A percentile compares a stretch with the other conserved stretches of the same genome.
These are phyloP conservation scores for Leishmania arabica DNA, from an alignment of 208 protist genomes.

Conservation along the genomic window DNA sequence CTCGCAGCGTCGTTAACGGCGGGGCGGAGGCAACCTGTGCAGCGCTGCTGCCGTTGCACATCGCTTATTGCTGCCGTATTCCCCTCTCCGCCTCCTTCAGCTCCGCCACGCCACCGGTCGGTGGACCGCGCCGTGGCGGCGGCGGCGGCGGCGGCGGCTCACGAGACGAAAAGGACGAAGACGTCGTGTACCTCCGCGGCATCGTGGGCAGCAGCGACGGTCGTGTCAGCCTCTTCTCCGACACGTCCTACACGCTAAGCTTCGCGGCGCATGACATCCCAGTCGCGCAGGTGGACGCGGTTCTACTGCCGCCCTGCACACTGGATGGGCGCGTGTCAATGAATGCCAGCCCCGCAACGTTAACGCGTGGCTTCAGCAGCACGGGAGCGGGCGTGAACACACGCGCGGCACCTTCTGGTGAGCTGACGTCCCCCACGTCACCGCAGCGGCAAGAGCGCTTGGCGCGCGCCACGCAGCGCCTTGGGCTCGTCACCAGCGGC, in stretches of 20 bases:
- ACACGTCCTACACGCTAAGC: slow-evolving; percentile 64
- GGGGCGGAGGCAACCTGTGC: slow-evolving; percentile 43
- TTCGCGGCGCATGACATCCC: slow-evolving; percentile 74
- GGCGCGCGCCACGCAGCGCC: slow-evolving; percentile 34
- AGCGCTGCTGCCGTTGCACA: slow-evolving; percentile 57
- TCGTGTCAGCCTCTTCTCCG: slow-evolving; percentile 78
- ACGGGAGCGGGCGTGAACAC: background rate
- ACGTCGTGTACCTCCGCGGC: slow-evolving; percentile 56
- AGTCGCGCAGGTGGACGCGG: slow-evolving; percentile 50
- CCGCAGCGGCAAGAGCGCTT: slow-evolving; percentile 7
- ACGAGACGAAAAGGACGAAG: background rate
- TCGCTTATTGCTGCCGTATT: slow-evolving; percentile 54
- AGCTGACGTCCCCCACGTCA: background rate
- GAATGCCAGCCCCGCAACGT: background rate
- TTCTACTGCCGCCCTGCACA: slow-evolving; percentile 39
- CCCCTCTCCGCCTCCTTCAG: background rate
- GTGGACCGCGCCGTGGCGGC: background rate
- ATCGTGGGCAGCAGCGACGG: slow-evolving; percentile 76
- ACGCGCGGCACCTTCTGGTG: background rate
- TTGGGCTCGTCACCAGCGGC: slow-evolving; percentile 71
- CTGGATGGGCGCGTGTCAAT: background rate
- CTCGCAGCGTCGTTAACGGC: background rate
- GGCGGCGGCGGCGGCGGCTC: background rate
- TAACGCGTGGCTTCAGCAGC: background rate
- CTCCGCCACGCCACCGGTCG: background rate